Percentiles rank a stretch among this genome's conserved stretches.
Conservation (phyloP, 805 yeast genomes). For the Myxozyma vanderwaltii region DNA sequence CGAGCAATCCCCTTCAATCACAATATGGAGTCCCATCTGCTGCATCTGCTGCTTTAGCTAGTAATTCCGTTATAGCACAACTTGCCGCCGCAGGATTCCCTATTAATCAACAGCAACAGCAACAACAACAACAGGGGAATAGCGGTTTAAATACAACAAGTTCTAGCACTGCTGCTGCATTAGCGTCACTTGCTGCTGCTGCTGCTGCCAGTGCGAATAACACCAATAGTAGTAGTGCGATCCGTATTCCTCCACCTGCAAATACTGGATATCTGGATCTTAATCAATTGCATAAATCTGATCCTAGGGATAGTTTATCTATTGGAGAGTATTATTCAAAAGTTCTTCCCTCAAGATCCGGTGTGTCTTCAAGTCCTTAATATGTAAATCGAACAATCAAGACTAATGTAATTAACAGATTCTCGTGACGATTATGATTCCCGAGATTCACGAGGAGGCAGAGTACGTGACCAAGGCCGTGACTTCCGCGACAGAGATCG, state of each 20-base stretch:
- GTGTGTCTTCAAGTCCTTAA: background rate
- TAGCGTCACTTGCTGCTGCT: constrained; percentile 30
- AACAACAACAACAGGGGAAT: too few species aligned
- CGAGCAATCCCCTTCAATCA: constrained; percentile 10
- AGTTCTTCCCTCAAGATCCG: background rate
- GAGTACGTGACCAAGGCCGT: constrained; percentile 14
- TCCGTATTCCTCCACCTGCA: constrained; percentile 15
- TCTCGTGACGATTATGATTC: background rate
- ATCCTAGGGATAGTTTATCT: constrained; percentile 16
- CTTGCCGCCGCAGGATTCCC: constrained; percentile 16
- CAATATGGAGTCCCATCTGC: constrained; percentile 10
- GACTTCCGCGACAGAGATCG: constrained; percentile 21
- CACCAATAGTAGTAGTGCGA: background rate
- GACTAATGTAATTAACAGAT: background rate
- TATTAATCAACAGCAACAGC: constrained; percentile 6
- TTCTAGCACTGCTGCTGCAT: constrained; percentile 28
- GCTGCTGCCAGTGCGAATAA: constrained; percentile 10
- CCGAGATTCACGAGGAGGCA: constrained; percentile 1
- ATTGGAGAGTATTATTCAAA: constrained; percentile 18
- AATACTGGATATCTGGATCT: constrained; percentile 23
- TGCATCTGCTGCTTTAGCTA: constrained; percentile 4
- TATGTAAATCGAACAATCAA: background rate
- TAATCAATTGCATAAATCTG: constrained; percentile 4
- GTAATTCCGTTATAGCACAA: constrained; percentile 6
- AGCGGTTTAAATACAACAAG: constrained; percentile 4